Percentiles rank a stretch among this genome's conserved stretches.
These are phyloP conservation scores for Russula griseocarnosa DNA, from an alignment of 768 basidiomycete genomes.

Conservation along the genomic window DNA sequence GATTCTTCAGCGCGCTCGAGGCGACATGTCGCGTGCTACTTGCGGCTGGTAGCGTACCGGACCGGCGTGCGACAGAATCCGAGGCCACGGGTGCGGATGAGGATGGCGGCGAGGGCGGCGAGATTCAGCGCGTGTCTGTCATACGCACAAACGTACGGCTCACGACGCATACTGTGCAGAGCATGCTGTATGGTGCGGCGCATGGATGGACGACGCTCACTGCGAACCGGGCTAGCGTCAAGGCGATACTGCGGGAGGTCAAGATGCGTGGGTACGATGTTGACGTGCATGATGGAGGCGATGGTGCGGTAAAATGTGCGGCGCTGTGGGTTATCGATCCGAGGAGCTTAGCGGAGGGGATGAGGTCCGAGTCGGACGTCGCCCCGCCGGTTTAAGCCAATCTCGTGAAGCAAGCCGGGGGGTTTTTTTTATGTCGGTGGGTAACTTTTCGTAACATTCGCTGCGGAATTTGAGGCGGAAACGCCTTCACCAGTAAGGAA, in stretches of 20 bases:
- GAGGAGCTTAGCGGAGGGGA: slow-evolving; percentile 68
- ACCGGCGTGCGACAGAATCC: slow-evolving; percentile 24
- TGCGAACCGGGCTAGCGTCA: slow-evolving; percentile 76
- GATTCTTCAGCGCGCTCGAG: slow-evolving; percentile 17
- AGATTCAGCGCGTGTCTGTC: slow-evolving; percentile 51
- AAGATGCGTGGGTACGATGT: slow-evolving; percentile 36
- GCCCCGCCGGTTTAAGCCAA: slow-evolving; percentile 3
- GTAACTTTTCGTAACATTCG: background rate
- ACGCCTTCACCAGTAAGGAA: background rate
- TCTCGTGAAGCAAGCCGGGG: background rate
- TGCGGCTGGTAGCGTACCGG: slow-evolving; percentile 41
- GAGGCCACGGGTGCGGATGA: slow-evolving; percentile 21
- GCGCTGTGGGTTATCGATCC: slow-evolving; percentile 77
- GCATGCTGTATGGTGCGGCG: slow-evolving; percentile 63
- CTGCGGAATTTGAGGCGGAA: background rate
- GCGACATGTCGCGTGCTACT: slow-evolving; percentile 48
- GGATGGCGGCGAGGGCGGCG: slow-evolving; percentile 30
- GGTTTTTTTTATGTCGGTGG: background rate
- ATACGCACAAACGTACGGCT: slow-evolving; percentile 55
- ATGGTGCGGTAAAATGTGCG: slow-evolving; percentile 25
- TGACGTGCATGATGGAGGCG: slow-evolving; percentile 13
- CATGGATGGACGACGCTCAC: slow-evolving; percentile 84
- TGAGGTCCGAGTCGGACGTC: slow-evolving; percentile 40
- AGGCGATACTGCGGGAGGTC: slow-evolving; percentile 68
- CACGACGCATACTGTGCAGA: slow-evolving; percentile 74